Evolutionary conservation across 1,139 yeast genomes (phyloP).

Genomic region (Sugiyamaella pinicola): DNA sequence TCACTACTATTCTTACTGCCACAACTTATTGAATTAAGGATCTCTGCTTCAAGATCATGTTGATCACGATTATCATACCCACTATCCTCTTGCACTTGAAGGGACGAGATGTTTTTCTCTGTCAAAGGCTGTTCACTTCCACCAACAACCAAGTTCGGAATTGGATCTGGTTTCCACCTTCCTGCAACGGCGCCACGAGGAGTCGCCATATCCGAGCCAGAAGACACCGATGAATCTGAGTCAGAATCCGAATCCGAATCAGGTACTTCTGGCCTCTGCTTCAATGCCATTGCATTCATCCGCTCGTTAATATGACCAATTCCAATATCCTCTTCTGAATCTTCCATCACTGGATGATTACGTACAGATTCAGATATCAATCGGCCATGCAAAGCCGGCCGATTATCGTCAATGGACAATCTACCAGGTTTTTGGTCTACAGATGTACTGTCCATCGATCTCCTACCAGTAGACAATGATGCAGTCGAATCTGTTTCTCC

Average conservation of each 20-base stretch:
- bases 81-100: conserved; percentile 1
- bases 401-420: conserved; percentile 15
- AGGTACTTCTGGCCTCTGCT: conserved; percentile 1
- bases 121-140: background rate
- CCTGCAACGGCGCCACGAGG: conserved; percentile 15
- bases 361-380: conserved; percentile 17
- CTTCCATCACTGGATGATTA: conserved; percentile 18
- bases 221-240: conserved; percentile 3
- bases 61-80: conserved; percentile 21
- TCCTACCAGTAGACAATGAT: conserved; percentile 37
- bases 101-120: background rate
- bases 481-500: conserved; percentile 35
- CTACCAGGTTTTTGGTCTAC: conserved; percentile 18
- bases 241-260: conserved; percentile 13
- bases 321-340: conserved; percentile 18
- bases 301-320: conserved; percentile 1
- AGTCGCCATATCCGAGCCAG: conserved; percentile 5
- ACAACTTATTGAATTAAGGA: conserved; percentile 30
- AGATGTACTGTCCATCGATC: conserved; percentile 30
- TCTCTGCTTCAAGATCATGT: conserved; percentile 34
- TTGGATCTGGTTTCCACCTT: conserved; percentile 14
- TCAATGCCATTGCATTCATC: conserved; percentile 14
- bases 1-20: background rate
- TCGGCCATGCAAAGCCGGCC: conserved; percentile 18
- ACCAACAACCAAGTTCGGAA: background rate